Evolutionary conservation across 1,284 basidiomycete genomes (phyloP).

Genomic region (Cystobasidium sp.): DNA sequence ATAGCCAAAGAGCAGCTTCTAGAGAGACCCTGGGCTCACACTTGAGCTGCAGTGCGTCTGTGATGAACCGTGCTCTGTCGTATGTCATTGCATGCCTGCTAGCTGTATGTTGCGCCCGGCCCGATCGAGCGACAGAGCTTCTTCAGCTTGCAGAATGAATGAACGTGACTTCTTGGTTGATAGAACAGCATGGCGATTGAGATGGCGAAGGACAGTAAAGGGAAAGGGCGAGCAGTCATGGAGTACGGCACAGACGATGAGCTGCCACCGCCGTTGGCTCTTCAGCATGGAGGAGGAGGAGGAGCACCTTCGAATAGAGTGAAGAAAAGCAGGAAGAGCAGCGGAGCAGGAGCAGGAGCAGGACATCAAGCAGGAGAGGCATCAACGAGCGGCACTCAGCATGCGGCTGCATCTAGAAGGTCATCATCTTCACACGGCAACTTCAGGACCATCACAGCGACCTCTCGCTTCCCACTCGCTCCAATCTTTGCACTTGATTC

Average conservation of each 20-base stretch:
- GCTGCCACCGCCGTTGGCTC: constrained; percentile 16
- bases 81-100: too few species aligned
- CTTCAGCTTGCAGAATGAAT: too few species aligned
- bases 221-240: neutral
- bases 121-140: too few species aligned
- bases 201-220: neutral
- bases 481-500: constrained; percentile 77
- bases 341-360: too few species aligned
- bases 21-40: too few species aligned
- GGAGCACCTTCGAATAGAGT: neutral
- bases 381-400: neutral
- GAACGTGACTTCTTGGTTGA: neutral
- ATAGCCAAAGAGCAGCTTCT: too few species aligned
- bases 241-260: constrained; percentile 11
- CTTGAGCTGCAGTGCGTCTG: too few species aligned
- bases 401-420: neutral
- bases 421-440: neutral
- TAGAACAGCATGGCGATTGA: neutral
- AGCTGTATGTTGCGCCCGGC: too few species aligned
- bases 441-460: constrained; percentile 48
- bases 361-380: neutral
- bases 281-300: neutral
- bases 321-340: too few species aligned
- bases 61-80: too few species aligned
- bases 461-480: constrained; percentile 75